Evolutionary conservation across 2,329 filamentous ascomycete species (phyloP), one percentile per base, ranked within the genome.

Genomic region (Fusarium palustre): DNA sequence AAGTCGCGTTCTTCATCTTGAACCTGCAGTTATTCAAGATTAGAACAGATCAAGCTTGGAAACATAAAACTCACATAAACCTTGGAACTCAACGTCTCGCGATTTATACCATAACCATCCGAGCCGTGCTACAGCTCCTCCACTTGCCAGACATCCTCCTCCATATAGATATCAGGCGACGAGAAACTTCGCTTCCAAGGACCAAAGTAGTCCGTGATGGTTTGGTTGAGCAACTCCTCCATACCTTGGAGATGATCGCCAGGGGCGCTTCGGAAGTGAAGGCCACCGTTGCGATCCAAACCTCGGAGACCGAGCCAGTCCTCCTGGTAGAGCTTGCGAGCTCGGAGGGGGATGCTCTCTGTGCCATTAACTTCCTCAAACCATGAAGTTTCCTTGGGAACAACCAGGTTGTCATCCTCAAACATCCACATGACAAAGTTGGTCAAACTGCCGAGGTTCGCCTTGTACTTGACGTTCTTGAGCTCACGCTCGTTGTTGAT

Each of bases 381-480:
- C 92, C 94, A 97, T 7, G 91, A 86, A 41, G 90, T 92, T 85
- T 97, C 92, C 84, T 95, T 97, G 41, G 96, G 96, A 50, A 97
- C 88, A 33, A 95, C 93, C 28, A 92, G 93, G 36, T 84, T 88
- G 80, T 99, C 96, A 15, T 97, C 89, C 67, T 90, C 90, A 76
- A 98, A 99, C 79, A 97, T 83, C 78, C 92, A 94, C 91, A 98
- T 92, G 68, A 92, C 93, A 69, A 98, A 91, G 73, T 91, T 91
- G 74, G 92, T 87, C 76, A 99, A 78, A 34, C 75, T 80, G 10
- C 85, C 86, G 48, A 99, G 71, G 76, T 95, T 92, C 72, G 86
- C 79, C 76, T 86, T 89, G 79, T 98, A 99, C 15, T 81, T 85
- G 36, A 80, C 75, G 75, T 94, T 97, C 87, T 97, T 97, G 56